Conservation (phyloP, 441 rosid genomes). For the Pelargonium fulgidum region DNA sequence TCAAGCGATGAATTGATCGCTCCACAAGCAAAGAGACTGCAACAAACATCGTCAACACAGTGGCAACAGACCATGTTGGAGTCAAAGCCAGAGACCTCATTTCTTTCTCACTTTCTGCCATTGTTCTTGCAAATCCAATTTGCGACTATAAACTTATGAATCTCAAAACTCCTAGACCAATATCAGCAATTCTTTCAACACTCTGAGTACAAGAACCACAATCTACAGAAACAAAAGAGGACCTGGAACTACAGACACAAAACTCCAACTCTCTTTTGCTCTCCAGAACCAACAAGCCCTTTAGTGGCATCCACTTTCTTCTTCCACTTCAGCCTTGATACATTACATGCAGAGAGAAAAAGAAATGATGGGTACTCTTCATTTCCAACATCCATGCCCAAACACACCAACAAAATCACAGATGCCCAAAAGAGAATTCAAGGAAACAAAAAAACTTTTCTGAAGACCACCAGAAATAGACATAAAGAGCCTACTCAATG, state of each 20-base stretch:
- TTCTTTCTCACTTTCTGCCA: conserved; percentile 37
- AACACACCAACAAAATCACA: neutral
- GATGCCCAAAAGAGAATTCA: conserved; percentile 2
- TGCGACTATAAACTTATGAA: conserved; percentile 1
- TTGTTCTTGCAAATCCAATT: conserved; percentile 19
- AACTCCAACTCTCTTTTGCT: conserved; percentile 1
- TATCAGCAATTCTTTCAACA: neutral
- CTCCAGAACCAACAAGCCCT: conserved; percentile 14
- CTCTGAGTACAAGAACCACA: neutral
- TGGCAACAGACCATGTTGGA: conserved; percentile 92
- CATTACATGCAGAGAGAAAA: neutral
- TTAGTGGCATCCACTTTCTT: neutral
- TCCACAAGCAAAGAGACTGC: conserved; percentile 72
- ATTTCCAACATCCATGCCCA: conserved; percentile 1
- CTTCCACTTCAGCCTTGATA: neutral
- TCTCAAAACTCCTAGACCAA: neutral
- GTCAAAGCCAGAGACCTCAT: conserved; percentile 67
- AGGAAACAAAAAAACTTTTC: neutral
- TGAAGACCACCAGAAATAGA: neutral
- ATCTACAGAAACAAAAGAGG: neutral
- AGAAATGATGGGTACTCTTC: neutral
- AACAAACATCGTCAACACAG: conserved; percentile 70
- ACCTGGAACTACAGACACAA: neutral
- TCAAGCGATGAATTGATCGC: conserved; percentile 63
- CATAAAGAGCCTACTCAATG: neutral